These are phyloP conservation scores for Ceratobasidium sp. DNA, from an alignment of 1,284 basidiomycete species.

Conservation along the genomic window DNA sequence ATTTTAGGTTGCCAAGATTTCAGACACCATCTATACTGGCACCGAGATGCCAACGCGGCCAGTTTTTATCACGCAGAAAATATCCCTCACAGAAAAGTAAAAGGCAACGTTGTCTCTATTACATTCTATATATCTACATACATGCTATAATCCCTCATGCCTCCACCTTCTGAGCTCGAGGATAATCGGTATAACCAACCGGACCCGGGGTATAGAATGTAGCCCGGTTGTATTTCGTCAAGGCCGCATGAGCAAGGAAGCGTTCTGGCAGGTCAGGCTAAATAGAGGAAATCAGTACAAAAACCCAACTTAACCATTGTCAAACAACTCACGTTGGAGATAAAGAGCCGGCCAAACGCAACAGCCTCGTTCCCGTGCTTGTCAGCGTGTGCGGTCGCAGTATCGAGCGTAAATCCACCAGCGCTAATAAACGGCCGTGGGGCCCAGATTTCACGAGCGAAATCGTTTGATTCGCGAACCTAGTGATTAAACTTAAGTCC, in stretches of 20 bases:
- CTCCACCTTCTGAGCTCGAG: constrained; percentile 42
- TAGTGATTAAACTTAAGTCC: neutral
- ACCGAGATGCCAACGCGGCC: too few relatives aligned
- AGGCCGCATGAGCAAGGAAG: constrained; percentile 52
- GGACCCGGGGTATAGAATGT: constrained; percentile 52
- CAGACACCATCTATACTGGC: too few relatives aligned
- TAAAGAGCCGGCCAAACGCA: constrained; percentile 58
- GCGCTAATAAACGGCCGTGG: constrained; percentile 61
- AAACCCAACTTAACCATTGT: constrained; percentile 57
- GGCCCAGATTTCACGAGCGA: constrained; percentile 46
- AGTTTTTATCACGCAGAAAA: too few relatives aligned
- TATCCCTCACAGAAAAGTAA: too few relatives aligned
- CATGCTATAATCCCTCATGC: constrained; percentile 4
- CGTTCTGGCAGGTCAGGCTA: constrained; percentile 58
- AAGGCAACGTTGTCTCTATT: too few relatives aligned
- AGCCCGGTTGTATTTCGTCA: constrained; percentile 54
- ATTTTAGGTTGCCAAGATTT: too few relatives aligned
- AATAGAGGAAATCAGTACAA: constrained; percentile 51
- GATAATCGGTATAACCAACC: constrained; percentile 52
- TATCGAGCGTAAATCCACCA: constrained; percentile 56
- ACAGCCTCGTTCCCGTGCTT: constrained; percentile 51
- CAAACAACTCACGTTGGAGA: constrained; percentile 50
- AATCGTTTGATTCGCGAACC: constrained; percentile 48
- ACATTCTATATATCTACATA: too few relatives aligned
- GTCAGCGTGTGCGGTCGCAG: constrained; percentile 49